Evolutionary conservation across 1,284 basidiomycete genomes (phyloP).

Genomic region (Pisolithus thermaeus): DNA sequence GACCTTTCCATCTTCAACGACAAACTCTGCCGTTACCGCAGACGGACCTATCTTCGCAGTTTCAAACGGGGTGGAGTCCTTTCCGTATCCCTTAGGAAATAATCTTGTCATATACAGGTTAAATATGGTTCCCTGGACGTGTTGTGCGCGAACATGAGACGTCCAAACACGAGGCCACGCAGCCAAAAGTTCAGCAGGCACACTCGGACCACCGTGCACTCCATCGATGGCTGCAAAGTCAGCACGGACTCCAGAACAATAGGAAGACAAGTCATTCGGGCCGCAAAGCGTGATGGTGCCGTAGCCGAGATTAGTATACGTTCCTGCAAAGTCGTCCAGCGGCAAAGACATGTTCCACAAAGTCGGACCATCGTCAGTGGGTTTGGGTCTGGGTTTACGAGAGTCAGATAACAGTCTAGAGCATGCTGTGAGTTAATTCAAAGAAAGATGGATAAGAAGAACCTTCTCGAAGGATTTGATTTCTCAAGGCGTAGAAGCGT

Average conservation of each 20-base stretch:
- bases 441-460: neutral
- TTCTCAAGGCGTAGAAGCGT: slow-evolving; percentile 9
- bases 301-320: slow-evolving; percentile 31
- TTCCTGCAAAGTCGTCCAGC: slow-evolving; percentile 27
- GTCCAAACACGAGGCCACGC: slow-evolving; percentile 24
- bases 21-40: slow-evolving; percentile 14
- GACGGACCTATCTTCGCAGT: slow-evolving; percentile 5
- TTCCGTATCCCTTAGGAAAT: slow-evolving; percentile 26
- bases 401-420: slow-evolving; percentile 3
- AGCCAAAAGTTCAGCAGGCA: slow-evolving; percentile 17
- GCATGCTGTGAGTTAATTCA: slow-evolving; percentile 1
- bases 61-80: slow-evolving; percentile 25
- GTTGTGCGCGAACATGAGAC: slow-evolving; percentile 24
- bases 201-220: neutral
- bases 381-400: neutral
- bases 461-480: slow-evolving; percentile 3
- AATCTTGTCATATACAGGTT: slow-evolving; percentile 12
- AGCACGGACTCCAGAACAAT: slow-evolving; percentile 24
- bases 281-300: slow-evolving; percentile 32
- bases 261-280: slow-evolving; percentile 17
- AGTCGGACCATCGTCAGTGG: neutral
- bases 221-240: slow-evolving; percentile 25
- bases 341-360: neutral
- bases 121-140: slow-evolving; percentile 11
- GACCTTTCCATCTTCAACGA: slow-evolving; percentile 16